Conservation (phyloP, 371 early-diverging fungal genomes). For the Mortierella polycephala region DNA sequence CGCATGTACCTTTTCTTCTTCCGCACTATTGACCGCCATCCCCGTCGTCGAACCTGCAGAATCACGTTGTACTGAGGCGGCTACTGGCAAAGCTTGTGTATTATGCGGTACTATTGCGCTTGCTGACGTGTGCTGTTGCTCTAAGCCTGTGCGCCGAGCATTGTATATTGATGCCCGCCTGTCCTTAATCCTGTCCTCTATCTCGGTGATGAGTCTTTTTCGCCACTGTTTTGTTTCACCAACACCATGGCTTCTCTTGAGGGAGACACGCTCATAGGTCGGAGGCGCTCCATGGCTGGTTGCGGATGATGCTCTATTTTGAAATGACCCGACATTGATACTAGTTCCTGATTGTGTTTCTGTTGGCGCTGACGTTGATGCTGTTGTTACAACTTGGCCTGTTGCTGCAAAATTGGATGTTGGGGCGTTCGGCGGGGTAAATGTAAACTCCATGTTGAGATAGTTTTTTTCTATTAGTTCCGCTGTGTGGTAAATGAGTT, state of each 20-base stretch:
- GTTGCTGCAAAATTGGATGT: neutral
- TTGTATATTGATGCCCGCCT: slow-evolving; percentile 34
- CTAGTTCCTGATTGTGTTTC: neutral
- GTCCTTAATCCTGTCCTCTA: slow-evolving; percentile 46
- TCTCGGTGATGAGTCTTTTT: slow-evolving; percentile 26
- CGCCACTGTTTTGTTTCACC: slow-evolving; percentile 48
- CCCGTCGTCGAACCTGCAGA: neutral
- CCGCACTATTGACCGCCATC: slow-evolving; percentile 3
- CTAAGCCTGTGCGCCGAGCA: slow-evolving; percentile 30
- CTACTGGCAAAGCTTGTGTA: neutral
- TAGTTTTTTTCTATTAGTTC: neutral
- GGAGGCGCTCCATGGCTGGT: neutral
- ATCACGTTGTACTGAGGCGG: neutral
- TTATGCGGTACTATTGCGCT: neutral
- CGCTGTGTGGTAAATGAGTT: neutral
- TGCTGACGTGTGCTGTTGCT: neutral
- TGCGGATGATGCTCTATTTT: neutral
- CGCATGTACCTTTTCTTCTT: slow-evolving; percentile 28
- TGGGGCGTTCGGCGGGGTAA: slow-evolving; percentile 9
- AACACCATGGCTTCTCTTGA: slow-evolving; percentile 31
- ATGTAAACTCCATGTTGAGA: slow-evolving; percentile 21
- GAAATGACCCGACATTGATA: too few relatives aligned
- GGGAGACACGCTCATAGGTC: slow-evolving; percentile 19
- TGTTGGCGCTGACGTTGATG: neutral
- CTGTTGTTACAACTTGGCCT: neutral